Evolutionary conservation across 1,139 yeast species (phyloP), one percentile per base, ranked within the genome.

Genomic region (Blastobotrys ciferrii): DNA sequence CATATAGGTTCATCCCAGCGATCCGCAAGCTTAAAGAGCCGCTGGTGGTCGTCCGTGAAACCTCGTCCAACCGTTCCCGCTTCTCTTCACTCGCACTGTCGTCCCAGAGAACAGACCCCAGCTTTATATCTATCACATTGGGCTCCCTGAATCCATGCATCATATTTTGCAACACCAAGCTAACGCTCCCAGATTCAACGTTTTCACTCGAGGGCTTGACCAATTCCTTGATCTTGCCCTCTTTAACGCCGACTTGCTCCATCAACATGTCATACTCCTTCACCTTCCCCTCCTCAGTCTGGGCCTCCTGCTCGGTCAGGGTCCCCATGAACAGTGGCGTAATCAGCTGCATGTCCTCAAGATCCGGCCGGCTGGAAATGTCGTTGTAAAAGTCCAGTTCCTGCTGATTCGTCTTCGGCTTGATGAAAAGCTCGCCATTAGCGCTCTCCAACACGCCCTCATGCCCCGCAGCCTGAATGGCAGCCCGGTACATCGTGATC

Each of bases 401-500:
- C 56, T 79, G 81, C 20, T 66, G 67, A 0, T 68, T 64, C 0
- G 92, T 74, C 19, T 47, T 50, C 0, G 83, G 81, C 65, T 92
- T 92, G 50, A 87, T 79, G 59, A 89, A 84, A 19, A 91, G 67
- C 9, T 78, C 68, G 1, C 91, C 95, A 25, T 75, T 76, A 3
- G 65, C 70, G 37, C 82, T 80, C 19, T 78, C 78, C 54, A 88
- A 61, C 11, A 85, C 78, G 0, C 96, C 98, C 13, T 76, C 85
- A 62, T 92, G 98, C 9, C 98, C 98, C 0, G 98, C 98, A 2
- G 95, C 98, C 63, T 77, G 77, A 14, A 67, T 45, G 23, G 46
- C 51, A 18, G 48, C 46, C 14, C 31, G 15, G 20, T 48, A 41
- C 51, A 48, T 48, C 19, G n/a, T n/a, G n/a, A n/a, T n/a, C n/a